Percentiles rank a stretch among this genome's conserved stretches.
phyloP scores from a whole-genome alignment of 805 yeast species.

The Saccharomycopsis sp. region DNA sequence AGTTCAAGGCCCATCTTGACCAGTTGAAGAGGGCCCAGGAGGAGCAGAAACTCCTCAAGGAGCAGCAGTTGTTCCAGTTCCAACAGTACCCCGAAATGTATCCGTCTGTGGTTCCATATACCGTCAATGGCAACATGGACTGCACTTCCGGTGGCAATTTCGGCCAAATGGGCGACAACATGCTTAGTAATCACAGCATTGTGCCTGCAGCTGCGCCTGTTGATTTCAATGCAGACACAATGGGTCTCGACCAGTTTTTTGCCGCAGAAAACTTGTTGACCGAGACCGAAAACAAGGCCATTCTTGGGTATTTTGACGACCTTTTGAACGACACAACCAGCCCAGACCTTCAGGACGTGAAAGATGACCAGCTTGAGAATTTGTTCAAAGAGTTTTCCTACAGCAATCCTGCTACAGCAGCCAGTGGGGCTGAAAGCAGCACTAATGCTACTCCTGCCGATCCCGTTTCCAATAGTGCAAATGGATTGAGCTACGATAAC shows the following conservation, averaged over 20 bases:
- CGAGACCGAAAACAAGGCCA: constrained; percentile 18
- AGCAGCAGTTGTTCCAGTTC: not conserved
- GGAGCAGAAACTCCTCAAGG: constrained; percentile 8
- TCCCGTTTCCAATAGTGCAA: not conserved
- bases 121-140: not conserved
- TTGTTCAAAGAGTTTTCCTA: not conserved
- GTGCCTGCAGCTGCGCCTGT: not conserved
- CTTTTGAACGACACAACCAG: constrained; percentile 13
- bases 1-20: constrained; percentile 15
- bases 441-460: not conserved
- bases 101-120: not conserved
- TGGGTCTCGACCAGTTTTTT: not conserved
- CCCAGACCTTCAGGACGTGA: not conserved
- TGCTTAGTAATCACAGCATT: not conserved
- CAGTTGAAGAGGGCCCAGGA: constrained; percentile 14
- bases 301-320: constrained; percentile 20
- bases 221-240: not conserved
- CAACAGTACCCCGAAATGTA: not conserved
- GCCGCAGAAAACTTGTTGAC: constrained; percentile 9
- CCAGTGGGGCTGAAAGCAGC: not conserved
- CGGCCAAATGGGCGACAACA: not conserved
- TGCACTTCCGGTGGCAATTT: not conserved
- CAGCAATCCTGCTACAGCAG: not conserved
- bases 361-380: not conserved
- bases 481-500: not conserved